Evolutionary conservation across 129 eudicot species (phyloP), one percentile per base, ranked within the genome.

Genomic region (Saposhnikovia divaricata): DNA sequence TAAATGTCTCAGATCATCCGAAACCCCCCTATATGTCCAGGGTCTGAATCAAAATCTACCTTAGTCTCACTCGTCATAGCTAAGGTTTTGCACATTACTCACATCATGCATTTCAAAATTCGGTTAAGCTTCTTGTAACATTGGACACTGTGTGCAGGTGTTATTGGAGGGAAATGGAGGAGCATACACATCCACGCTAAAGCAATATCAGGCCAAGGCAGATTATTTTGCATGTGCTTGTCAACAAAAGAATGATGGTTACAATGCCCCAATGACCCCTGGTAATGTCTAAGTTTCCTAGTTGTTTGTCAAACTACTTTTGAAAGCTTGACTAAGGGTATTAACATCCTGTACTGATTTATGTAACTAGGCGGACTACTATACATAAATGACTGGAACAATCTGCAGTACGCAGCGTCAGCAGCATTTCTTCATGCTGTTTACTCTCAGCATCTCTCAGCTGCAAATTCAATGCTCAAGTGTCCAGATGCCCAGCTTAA

Each of bases 171-270:
- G 94, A 65, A 80, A 80, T 4, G 93, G 90, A 21, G 93, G 93
- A 28, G 86, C 83, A 61, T 87, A 95, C 84, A 77, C 92, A 31
- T 78, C 90, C 70, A 88, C 91, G 4, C 77, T 95, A 83, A 85
- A 88, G 63, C 89, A 89, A 53, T 95, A 95, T 70, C 81, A 88
- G 50, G 96, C 97, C 2, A 96, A 96, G 86, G 99, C 98, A 13
- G 97, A 92, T 77, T 92, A 81, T 81, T 96, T 90, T 16, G 89
- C 90, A 0, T 96, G 99, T 39, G 96, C 99, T 75, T 92, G 97
- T 70, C 75, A 90, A 45, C 95, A 92, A 69, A 96, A 96, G 90
- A 92, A 92, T 53, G 89, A 84, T 9, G 97, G 97, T 63, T 87
- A 90, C 87, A 90, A 96, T 50, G 95, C 89, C 34, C 86, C 86